Base-by-base conservation (phyloP, 495 filamentous ascomycete genomes). In the Daldinia loculata region DNA sequence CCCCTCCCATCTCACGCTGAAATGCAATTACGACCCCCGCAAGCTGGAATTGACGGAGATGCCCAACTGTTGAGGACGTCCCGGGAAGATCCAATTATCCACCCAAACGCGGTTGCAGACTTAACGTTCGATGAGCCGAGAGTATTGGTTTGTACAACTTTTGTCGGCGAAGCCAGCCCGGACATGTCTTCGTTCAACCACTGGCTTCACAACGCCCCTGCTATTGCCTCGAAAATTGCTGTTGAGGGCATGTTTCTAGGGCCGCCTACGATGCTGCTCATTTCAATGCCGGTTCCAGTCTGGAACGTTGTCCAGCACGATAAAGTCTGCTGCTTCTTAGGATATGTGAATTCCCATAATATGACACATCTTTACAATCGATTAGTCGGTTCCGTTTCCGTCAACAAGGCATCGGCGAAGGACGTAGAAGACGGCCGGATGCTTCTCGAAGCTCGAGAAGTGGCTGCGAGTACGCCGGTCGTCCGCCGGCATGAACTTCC, bases 231-330 rank as follows among this genome's bases (percentile, higher is more conserved):
- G 6, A 85, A 85, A 55, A 83, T 87, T 51, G 78, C 82, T 6
- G 85, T 88, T 6, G 85, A 88, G 74, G 86, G 84, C 67, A 87
- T 87, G 81, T 88, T 88, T 67, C 75, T 87, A 24, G 86, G 86
- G 0, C 85, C 85, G 11, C 85, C 86, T 14, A 87, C 85, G 1
- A 85, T 87, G 77, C 70, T 88, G 8, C 77, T 88, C 45, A 82
- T 87, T 51, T 86, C 86, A 14, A 88, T 88, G 84, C 85, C 86
- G 4, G 75, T 81, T 56, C 75, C 76, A 2, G 78, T 88, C 27
- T 88, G 84, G 83, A 86, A 86, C 73, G 80, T 86, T 27, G 82
- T 85, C 24, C 84, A 86, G 76, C 81, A 84, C 63, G 86, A 88
- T 57, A 86, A 86, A 56, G 84, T 85, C 22, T 87, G 85, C 76